Conservation (phyloP, 805 yeast species). For the Candida odintsovae region DNA sequence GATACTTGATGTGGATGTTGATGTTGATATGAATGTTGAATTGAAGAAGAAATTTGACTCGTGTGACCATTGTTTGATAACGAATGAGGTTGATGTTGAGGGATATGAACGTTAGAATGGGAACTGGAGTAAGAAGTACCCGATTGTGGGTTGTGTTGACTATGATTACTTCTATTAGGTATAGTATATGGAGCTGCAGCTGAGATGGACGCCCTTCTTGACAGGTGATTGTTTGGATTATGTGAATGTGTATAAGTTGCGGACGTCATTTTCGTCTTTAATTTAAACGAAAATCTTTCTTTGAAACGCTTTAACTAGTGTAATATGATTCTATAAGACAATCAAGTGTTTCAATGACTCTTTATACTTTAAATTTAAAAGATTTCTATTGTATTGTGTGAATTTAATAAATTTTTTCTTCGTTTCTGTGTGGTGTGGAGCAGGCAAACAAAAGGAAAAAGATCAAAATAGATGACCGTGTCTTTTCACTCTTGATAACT, state of each 20-base stretch:
- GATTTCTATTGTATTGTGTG: not conserved
- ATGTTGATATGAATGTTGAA: constrained; percentile 4
- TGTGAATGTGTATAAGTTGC: constrained; percentile 8
- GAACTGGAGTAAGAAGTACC: constrained; percentile 18
- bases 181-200: constrained; percentile 33
- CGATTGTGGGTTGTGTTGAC: not conserved
- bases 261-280: not conserved
- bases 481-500: not conserved
- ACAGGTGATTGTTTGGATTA: constrained; percentile 16
- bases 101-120: constrained; percentile 13
- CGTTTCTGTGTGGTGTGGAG: not conserved
- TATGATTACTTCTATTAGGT: constrained; percentile 18
- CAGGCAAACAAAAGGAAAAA: not conserved
- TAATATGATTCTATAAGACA: not conserved
- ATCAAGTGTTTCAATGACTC: not conserved
- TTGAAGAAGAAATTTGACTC: constrained; percentile 2
- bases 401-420: too few species aligned
- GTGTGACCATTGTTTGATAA: constrained; percentile 2
- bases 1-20: constrained; percentile 2
- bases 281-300: too few species aligned
- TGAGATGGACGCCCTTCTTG: constrained; percentile 31
- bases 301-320: not conserved
- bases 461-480: not conserved
- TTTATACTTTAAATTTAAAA: not conserved
- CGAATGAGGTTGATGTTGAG: constrained; percentile 9